These are phyloP conservation scores for Colletotrichum viniferum DNA, from an alignment of 2,329 filamentous ascomycete species.

Conservation along the genomic window DNA sequence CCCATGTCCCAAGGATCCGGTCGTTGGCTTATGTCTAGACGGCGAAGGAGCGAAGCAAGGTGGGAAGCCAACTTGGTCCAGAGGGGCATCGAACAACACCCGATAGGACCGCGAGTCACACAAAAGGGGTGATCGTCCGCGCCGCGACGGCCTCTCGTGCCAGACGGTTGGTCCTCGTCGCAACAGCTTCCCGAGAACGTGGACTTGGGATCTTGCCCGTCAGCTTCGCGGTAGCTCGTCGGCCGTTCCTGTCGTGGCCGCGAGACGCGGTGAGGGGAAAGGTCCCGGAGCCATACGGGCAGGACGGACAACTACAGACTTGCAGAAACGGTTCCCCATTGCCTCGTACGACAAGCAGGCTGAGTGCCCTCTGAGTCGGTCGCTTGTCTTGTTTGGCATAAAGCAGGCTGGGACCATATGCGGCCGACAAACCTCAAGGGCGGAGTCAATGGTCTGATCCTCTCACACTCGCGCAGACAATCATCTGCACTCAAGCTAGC, in stretches of 20 bases:
- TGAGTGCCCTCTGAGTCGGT: not conserved
- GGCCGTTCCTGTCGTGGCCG: not conserved
- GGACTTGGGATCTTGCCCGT: constrained; percentile 17
- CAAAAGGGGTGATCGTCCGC: not conserved
- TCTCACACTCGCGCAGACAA: not conserved
- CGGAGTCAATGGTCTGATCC: constrained; percentile 20
- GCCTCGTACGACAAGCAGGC: constrained; percentile 5
- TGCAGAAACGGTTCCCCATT: not conserved
- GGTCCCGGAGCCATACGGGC: not conserved
- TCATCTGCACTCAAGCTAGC: constrained; percentile 5
- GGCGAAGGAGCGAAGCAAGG: not conserved
- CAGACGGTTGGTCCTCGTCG: not conserved
- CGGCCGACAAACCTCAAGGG: constrained; percentile 4
- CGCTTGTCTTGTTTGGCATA: not conserved
- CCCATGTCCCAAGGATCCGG: constrained; percentile 18
- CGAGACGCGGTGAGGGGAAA: not conserved
- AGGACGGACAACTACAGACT: not conserved
- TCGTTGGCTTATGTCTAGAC: constrained; percentile 11
- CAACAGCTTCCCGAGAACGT: constrained; percentile 18
- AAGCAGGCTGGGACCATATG: constrained; percentile 11
- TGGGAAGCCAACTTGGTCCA: not conserved
- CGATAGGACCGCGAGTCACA: not conserved
- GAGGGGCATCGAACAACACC: constrained; percentile 3
- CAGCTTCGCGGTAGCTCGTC: not conserved
- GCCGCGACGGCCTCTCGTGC: not conserved